Conservation (phyloP, 1,284 basidiomycete genomes). For the Gomphus bonarii region DNA sequence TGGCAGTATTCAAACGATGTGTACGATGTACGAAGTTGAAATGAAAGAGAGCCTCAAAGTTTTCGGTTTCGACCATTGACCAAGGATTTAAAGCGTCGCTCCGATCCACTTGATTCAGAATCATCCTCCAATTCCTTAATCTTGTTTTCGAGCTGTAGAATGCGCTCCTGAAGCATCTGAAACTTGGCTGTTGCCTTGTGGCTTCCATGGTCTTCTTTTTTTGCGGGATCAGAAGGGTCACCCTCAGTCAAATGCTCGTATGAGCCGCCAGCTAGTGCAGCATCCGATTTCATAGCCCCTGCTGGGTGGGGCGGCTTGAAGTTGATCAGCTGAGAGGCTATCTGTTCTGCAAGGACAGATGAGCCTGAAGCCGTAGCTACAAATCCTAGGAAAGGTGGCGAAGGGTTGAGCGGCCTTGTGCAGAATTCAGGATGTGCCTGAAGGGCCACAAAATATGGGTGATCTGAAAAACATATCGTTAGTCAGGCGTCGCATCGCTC, state of each 20-base stretch:
- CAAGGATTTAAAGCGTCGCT: not conserved
- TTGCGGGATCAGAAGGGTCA: conserved; percentile 6
- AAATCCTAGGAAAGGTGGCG: conserved; percentile 94
- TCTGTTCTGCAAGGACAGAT: conserved; percentile 63
- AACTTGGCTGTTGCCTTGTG: conserved; percentile 1
- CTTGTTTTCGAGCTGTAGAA: conserved; percentile 9
- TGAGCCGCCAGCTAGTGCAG: conserved; percentile 2
- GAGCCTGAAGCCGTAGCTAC: conserved; percentile 75
- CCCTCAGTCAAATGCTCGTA: conserved; percentile 9
- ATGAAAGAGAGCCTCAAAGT: not conserved
- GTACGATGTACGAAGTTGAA: not conserved
- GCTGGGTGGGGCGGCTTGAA: conserved; percentile 44
- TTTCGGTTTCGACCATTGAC: not conserved
- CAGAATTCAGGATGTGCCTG: conserved; percentile 99
- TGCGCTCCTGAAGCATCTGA: conserved; percentile 6
- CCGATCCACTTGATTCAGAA: conserved; percentile 1
- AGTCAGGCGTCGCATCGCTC: not conserved
- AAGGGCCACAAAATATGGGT: conserved; percentile 91
- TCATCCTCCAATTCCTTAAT: conserved; percentile 10
- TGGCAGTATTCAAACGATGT: not conserved
- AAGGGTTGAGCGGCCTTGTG: conserved; percentile 96
- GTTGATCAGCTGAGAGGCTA: conserved; percentile 47
- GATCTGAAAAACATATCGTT: conserved; percentile 40
- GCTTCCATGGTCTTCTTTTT: conserved; percentile 1
- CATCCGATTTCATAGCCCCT: conserved; percentile 38